phyloP scores from a whole-genome alignment of 495 filamentous ascomycete species.

The Hamigera avellanea region DNA sequence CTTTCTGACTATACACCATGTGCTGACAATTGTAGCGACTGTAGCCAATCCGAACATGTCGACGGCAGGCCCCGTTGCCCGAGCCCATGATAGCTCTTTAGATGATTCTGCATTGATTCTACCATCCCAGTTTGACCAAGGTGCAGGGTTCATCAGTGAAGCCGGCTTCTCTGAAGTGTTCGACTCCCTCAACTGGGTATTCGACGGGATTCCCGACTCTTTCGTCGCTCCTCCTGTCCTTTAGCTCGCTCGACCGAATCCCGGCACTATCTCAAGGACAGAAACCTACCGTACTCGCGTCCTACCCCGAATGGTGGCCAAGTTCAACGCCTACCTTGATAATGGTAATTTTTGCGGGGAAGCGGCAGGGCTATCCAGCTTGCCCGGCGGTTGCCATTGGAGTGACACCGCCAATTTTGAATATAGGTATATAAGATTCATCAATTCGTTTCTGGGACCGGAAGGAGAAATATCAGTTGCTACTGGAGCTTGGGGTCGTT shows the following conservation, averaged over 20 bases:
- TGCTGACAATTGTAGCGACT: conserved; percentile 9
- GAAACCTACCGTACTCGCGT: too few species aligned
- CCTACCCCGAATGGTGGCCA: too few species aligned
- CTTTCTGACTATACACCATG: not conserved
- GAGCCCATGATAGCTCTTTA: conserved; percentile 21
- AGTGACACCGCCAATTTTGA: too few species aligned
- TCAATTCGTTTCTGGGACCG: too few species aligned
- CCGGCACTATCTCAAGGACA: too few species aligned
- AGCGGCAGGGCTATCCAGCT: too few species aligned
- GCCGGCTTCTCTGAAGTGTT: conserved; percentile 37
- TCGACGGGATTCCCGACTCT: conserved; percentile 34
- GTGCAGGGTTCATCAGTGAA: conserved; percentile 31
- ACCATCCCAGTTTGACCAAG: conserved; percentile 29
- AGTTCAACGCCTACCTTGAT: too few species aligned
- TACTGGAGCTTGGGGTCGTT: too few species aligned
- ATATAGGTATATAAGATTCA: too few species aligned
- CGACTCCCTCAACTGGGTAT: conserved; percentile 38
- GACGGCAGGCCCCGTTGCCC: conserved; percentile 13
- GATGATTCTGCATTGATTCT: conserved; percentile 25
- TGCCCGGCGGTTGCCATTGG: too few species aligned
- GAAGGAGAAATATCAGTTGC: too few species aligned
- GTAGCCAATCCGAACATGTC: conserved; percentile 19
- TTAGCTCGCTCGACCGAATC: conserved; percentile 11
- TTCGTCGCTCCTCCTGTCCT: conserved; percentile 31
- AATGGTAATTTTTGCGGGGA: too few species aligned